Evolutionary conservation across 805 yeast species (phyloP), one percentile per base, ranked within the genome.

Genomic region (Pichia deserticola): DNA sequence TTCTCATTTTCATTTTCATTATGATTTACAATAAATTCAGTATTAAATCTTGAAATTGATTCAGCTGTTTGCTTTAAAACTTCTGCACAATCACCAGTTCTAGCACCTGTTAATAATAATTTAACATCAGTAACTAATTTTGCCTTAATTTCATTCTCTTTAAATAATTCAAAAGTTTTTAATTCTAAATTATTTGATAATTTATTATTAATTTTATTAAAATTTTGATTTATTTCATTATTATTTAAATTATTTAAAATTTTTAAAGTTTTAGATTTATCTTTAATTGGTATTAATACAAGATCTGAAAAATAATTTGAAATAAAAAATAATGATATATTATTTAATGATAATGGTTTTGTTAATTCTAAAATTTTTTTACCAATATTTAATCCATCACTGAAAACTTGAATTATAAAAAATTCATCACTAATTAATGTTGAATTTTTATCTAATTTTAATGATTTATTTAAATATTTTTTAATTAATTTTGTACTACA

Each of bases 291-390:
- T n/a, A 81, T 71, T 43, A 82, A 65, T 27, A 82, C 81, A 43
- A 78, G 77, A 61, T 82, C 86, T 39, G 81, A 75, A 61, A 79
- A 81, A 63, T 82, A 84, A 35, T 82, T 78, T 15, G 82, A 74
- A 34, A 82, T 62, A 62, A 82, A 82, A 59, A 80, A 82, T 35
- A 82, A 68, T 2, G 86, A 74, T 33, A 82, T 79, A 15, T 71
- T 72, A 43, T 78, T 78, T 37, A 70, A 67, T 0, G 84, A 74
- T n/a, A 82, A 64, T 0, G 87, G 87, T 45, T 71, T 69, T 1
- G 84, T 79, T 38, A 82, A 63, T 48, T 77, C 78, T 42, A 82
- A 61, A 13, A 82, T 80, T 40, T 82, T 65, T 38, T 73, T 71
- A 41, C 77, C 78, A 54, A 76, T 78, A 55, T 71, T 73, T 20